phyloP scores from a whole-genome alignment of 2,329 filamentous ascomycete species.

The Alternaria conjuncta region DNA sequence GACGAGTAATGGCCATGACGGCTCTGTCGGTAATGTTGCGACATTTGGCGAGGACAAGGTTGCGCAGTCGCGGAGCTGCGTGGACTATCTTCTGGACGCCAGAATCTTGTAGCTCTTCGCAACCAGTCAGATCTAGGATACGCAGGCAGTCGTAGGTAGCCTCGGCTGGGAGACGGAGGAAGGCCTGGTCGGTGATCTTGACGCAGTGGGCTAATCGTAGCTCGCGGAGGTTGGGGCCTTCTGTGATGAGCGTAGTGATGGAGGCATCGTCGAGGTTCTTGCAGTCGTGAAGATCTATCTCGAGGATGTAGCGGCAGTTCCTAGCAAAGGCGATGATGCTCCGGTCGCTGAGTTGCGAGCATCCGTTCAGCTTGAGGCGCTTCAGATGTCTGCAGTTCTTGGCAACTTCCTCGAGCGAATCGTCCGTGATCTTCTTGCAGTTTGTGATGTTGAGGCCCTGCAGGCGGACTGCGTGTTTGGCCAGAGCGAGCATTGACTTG shows the following conservation, averaged over 20 bases:
- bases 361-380: conserved; percentile 93
- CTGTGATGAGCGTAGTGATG: conserved; percentile 78
- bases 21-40: conserved; percentile 88
- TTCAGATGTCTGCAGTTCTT: conserved; percentile 86
- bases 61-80: conserved; percentile 84
- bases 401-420: conserved; percentile 81
- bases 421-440: conserved; percentile 83
- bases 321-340: conserved; percentile 85
- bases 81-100: conserved; percentile 88
- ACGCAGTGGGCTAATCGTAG: conserved; percentile 85
- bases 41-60: conserved; percentile 94
- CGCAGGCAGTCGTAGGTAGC: conserved; percentile 83
- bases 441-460: conserved; percentile 93
- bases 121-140: conserved; percentile 93
- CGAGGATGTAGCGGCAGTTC: conserved; percentile 89
- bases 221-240: conserved; percentile 85
- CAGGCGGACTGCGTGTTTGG: conserved; percentile 79
- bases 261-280: conserved; percentile 80
- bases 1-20: conserved; percentile 82
- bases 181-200: conserved; percentile 85
- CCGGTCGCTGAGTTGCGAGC: conserved; percentile 79
- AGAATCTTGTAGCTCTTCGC: conserved; percentile 80
- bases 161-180: conserved; percentile 74
- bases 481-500: conserved; percentile 76
- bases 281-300: conserved; percentile 94